phyloP scores from a whole-genome alignment of 2,329 filamentous ascomycete genomes.

The Aspergillus arachidicola region DNA sequence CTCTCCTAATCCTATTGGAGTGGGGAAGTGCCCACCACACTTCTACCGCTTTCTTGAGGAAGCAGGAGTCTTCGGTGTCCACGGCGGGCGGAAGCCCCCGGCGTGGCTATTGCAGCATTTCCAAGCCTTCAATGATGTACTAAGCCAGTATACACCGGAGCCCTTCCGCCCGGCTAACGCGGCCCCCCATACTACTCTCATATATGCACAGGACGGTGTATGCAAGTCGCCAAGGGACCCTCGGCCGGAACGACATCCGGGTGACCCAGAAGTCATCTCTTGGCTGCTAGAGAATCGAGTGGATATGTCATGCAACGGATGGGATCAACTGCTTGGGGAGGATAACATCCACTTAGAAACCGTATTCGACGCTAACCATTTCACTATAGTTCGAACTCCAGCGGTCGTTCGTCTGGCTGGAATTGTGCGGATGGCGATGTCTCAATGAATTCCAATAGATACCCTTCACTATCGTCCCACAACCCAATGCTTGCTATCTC shows the following conservation, averaged over 20 bases:
- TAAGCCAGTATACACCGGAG: not conserved
- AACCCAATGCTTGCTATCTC: too few relatives aligned
- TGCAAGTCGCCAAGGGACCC: conserved; percentile 26
- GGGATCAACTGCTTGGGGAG: conserved; percentile 46
- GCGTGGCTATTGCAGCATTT: conserved; percentile 55
- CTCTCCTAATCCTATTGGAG: conserved; percentile 65
- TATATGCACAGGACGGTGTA: conserved; percentile 3
- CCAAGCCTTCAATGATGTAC: conserved; percentile 4
- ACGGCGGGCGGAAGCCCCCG: conserved; percentile 44
- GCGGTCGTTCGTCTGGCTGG: not conserved
- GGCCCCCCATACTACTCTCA: not conserved
- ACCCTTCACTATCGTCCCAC: too few relatives aligned
- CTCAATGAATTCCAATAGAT: not conserved
- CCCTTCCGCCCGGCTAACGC: not conserved
- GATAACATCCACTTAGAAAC: conserved; percentile 35
- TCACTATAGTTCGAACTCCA: conserved; percentile 25
- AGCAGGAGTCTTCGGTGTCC: conserved; percentile 48
- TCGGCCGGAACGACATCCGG: conserved; percentile 39
- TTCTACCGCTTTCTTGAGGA: conserved; percentile 53
- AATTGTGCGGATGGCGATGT: not conserved
- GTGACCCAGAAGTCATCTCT: conserved; percentile 51
- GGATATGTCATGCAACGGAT: conserved; percentile 51
- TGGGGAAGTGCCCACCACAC: conserved; percentile 65
- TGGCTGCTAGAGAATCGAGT: conserved; percentile 51
- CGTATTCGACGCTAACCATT: conserved; percentile 33